These are phyloP conservation scores for Paraphoma sp. DNA, from an alignment of 2,329 filamentous ascomycete species.

Conservation along the genomic window DNA sequence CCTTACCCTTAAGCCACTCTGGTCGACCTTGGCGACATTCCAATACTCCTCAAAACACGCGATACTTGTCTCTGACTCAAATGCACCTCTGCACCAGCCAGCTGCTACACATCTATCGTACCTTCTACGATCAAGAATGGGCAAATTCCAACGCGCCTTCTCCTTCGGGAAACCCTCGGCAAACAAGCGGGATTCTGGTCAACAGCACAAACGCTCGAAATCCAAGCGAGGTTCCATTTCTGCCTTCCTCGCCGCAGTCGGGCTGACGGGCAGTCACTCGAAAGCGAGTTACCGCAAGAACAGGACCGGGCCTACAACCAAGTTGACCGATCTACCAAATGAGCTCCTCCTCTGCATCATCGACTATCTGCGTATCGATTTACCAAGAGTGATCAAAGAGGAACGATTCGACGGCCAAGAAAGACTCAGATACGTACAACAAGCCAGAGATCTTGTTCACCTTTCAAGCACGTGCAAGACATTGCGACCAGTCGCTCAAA, in stretches of 20 bases:
- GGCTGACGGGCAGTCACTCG: background rate
- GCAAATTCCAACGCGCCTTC: background rate
- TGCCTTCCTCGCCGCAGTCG: background rate
- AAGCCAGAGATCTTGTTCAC: background rate
- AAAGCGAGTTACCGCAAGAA: background rate
- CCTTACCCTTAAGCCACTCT: background rate
- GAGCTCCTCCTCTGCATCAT: slow-evolving; percentile 1
- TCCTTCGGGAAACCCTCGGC: background rate
- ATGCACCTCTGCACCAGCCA: background rate
- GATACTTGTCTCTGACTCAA: background rate
- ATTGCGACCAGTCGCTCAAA: slow-evolving; percentile 3
- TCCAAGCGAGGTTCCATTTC: background rate
- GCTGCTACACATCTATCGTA: too few relatives aligned
- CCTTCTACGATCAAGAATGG: background rate
- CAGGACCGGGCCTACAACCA: background rate
- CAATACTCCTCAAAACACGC: too few relatives aligned
- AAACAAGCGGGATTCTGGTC: background rate
- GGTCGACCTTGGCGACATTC: too few relatives aligned
- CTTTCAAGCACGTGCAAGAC: slow-evolving; percentile 7
- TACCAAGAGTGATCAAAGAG: background rate
- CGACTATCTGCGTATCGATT: slow-evolving; percentile 1
- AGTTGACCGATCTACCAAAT: background rate
- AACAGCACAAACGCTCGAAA: background rate
- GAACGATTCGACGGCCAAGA: slow-evolving; percentile 5
- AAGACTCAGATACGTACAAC: background rate